Conservation (phyloP, 805 yeast species). For the Candida dajiaensis region DNA sequence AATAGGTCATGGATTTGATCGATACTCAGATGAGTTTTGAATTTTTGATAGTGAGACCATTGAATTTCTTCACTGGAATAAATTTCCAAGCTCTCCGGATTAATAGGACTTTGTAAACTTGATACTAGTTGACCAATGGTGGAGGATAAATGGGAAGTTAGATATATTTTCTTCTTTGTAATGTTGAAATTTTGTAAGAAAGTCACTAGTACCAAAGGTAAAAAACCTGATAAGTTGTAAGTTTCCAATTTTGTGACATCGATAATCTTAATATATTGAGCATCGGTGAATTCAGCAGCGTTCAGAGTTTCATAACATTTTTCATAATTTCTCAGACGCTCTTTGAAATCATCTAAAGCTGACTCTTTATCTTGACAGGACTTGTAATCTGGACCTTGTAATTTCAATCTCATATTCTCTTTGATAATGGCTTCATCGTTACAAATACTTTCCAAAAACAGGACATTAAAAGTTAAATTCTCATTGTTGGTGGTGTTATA, state of each 20-base stretch:
- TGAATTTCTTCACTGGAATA: conserved; percentile 3
- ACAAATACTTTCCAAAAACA: conserved; percentile 35
- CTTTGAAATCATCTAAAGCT: conserved; percentile 31
- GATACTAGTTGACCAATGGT: conserved; percentile 1
- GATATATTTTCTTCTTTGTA: conserved; percentile 17
- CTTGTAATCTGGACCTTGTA: conserved; percentile 28
- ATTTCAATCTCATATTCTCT: conserved; percentile 26
- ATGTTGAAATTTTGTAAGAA: conserved; percentile 18
- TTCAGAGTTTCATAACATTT: conserved; percentile 43
- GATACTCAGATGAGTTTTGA: conserved; percentile 1
- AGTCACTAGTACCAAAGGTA: conserved; percentile 14
- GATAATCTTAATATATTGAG: conserved; percentile 49
- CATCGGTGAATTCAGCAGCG: conserved; percentile 34
- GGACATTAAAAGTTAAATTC: conserved; percentile 26
- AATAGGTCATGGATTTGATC: conserved; percentile 21
- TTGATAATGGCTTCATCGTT: conserved; percentile 23
- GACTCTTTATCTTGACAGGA: conserved; percentile 12
- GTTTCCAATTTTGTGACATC: conserved; percentile 53
- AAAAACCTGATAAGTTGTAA: conserved; percentile 40
- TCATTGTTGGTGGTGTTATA: conserved; percentile 34
- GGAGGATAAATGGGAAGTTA: conserved; percentile 6
- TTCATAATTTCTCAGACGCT: conserved; percentile 46
- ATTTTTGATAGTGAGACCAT: neutral
- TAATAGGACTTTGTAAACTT: conserved; percentile 2
- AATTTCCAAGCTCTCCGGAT: conserved; percentile 3